Conservation (phyloP, 2,329 filamentous ascomycete species). For the Furcasterigmium furcatum region DNA sequence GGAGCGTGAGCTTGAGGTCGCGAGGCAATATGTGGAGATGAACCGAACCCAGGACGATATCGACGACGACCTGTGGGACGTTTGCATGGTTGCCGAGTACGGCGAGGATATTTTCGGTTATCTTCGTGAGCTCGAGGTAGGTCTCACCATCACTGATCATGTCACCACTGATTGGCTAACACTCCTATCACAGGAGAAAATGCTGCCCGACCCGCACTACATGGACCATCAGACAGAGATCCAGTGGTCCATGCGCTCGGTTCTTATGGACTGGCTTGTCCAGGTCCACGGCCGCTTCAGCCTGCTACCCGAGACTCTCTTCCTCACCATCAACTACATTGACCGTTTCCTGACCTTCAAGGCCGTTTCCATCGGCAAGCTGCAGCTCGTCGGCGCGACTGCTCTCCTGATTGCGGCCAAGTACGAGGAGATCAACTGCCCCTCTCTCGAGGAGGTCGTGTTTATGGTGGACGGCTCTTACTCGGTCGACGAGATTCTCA, state of each 20-base stretch:
- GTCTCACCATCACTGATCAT: constrained; percentile 22
- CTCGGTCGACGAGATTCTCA: constrained; percentile 85
- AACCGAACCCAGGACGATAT: constrained; percentile 69
- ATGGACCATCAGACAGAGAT: constrained; percentile 98
- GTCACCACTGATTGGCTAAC: too few relatives aligned
- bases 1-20: constrained; percentile 67
- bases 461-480: constrained; percentile 98
- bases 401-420: constrained; percentile 95
- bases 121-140: constrained; percentile 84
- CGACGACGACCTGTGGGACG: constrained; percentile 88
- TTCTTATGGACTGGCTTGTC: constrained; percentile 97
- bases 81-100: constrained; percentile 97
- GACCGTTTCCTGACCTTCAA: constrained; percentile 95
- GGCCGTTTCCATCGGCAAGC: constrained; percentile 89
- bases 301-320: constrained; percentile 90
- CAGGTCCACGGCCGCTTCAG: constrained; percentile 92
- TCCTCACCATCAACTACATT: constrained; percentile 93
- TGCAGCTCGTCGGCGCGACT: constrained; percentile 94
- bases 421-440: constrained; percentile 98
- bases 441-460: constrained; percentile 89
- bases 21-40: constrained; percentile 62
- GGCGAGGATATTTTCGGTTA: constrained; percentile 93
- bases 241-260: constrained; percentile 97
- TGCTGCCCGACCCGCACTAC: constrained; percentile 88
- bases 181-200: constrained; percentile 59